Base-by-base conservation (phyloP, 2,329 filamentous ascomycete species). In the Lasiodiplodia sp. region DNA sequence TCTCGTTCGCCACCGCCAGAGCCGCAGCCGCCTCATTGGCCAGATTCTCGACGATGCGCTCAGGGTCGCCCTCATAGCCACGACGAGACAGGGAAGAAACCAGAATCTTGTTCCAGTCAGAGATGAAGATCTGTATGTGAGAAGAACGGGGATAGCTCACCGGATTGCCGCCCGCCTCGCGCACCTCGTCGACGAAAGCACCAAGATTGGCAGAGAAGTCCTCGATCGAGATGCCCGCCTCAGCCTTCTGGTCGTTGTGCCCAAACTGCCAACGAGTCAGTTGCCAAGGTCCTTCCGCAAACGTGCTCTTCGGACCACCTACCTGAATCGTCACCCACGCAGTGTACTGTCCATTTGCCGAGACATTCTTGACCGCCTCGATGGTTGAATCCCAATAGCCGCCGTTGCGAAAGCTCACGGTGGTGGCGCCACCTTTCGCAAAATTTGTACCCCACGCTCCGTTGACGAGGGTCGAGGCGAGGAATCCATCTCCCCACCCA, bases 201-300 rank as follows among this genome's bases (percentile, higher is more conserved):
- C 82, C 80, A 0, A 90, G 79, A 55, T 89, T 88, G 1, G 75
- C 75, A 66, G 83, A 79, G 75, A 84, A 90, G 70, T 84, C 73
- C 0, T 79, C 75, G 4, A 87, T 74, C 0, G 80, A 77, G 57
- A 90, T 79, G 57, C 81, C 81, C 1, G 80, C 81, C 0, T 76
- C 78, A 0, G 80, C 69, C 71, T 88, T 89, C 71, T 87, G 87
- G 74, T 90, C 88, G 70, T 90, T 90, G 75, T 90, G 87, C 3
- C 88, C 87, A 69, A 89, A 90, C 81, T 89, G 82, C 14, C 25
- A 40, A 16, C 11, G 28, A n/a, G 55, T 57, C 23, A 57, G 28
- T 38, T 3, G 18, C n/a, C 44, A 6, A 8, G 18, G 18, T 11
- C 5, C 14, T 8, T 47, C 18, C 16, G 6, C 18, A 6, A 8